A percentile compares a stretch with the other conserved stretches of the same genome.
Conservation (phyloP, 2,329 filamentous ascomycete genomes). For the Hypomyces rosellus region DNA sequence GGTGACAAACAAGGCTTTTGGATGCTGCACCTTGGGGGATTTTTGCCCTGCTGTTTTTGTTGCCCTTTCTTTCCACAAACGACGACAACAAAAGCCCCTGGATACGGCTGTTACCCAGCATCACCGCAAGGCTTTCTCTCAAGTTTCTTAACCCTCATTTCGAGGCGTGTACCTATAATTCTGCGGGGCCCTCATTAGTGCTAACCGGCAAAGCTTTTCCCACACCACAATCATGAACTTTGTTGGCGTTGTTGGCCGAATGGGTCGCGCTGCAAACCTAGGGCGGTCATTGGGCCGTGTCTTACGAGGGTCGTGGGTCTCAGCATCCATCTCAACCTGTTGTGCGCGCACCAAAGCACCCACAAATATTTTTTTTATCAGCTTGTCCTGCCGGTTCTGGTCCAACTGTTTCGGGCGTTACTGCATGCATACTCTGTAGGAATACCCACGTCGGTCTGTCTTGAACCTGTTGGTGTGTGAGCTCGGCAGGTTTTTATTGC, state of each 20-base stretch:
- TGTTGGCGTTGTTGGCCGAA: conserved; percentile 1
- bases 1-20: neutral
- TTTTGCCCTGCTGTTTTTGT: too few species aligned
- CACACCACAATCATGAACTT: conserved; percentile 11
- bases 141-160: neutral
- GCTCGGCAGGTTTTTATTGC: neutral
- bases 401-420: conserved; percentile 1
- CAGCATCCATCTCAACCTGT: conserved; percentile 8
- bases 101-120: neutral
- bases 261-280: conserved; percentile 4
- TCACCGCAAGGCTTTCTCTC: neutral
- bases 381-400: conserved; percentile 8
- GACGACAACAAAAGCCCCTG: neutral
- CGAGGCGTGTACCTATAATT: conserved; percentile 10
- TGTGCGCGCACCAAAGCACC: conserved; percentile 1
- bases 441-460: neutral
- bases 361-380: conserved; percentile 11
- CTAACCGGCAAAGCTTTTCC: conserved; percentile 11
- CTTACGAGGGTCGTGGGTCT: conserved; percentile 10
- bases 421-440: conserved; percentile 1
- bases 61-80: too few species aligned
- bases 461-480: too few species aligned
- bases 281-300: conserved; percentile 2
- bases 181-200: conserved; percentile 10
- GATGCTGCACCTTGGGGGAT: too few species aligned